Evolutionary conservation across 192 early-diverging fungal species (phyloP), one percentile per base, ranked within the genome.

Genomic region (Backusella luteola): DNA sequence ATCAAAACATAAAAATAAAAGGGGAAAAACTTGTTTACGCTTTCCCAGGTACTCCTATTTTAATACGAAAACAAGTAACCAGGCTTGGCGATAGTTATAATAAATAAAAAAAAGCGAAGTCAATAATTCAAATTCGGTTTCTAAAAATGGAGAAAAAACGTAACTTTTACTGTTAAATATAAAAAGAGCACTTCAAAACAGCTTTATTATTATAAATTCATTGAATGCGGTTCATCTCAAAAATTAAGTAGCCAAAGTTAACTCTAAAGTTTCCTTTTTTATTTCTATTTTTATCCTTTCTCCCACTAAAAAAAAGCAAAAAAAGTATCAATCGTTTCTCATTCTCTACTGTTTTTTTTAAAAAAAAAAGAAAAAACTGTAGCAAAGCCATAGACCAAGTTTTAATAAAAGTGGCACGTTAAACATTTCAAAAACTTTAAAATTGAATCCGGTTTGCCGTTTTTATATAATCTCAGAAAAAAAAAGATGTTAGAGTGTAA

Each of bases 1-100:
- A 23, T 29, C 56, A 63, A 63, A 63, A 63, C 53, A 59, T 23
- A 63, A 63, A 63, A 26, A 63, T 63, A 26, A 63, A 63, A 63
- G 56, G 56, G 56, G 56, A 12, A 26, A 29, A 63, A 63, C 56
- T 63, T 63, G 56, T 63, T 63, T 63, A 63, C 56, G 11, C 56
- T 63, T 63, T 63, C 21, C 21, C 56, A 26, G 23, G 56, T 63
- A 63, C 56, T 63, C 56, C 56, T 63, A 63, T 63, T 29, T 63
- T 63, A 63, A 63, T 63, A 26, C 56, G 12, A 63, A 63, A 29
- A 63, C 23, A 63, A 63, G 56, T 63, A 63, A 12, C 56, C 56
- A 63, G 56, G 23, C 56, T 63, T 63, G 56, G 56, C 56, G 56
- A 63, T 23, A 26, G 56, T 14, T 63, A 9, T 4, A 63, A 63